These are phyloP conservation scores for Fennellomyces sp. DNA, from an alignment of 371 early-diverging fungal genomes.

Conservation along the genomic window DNA sequence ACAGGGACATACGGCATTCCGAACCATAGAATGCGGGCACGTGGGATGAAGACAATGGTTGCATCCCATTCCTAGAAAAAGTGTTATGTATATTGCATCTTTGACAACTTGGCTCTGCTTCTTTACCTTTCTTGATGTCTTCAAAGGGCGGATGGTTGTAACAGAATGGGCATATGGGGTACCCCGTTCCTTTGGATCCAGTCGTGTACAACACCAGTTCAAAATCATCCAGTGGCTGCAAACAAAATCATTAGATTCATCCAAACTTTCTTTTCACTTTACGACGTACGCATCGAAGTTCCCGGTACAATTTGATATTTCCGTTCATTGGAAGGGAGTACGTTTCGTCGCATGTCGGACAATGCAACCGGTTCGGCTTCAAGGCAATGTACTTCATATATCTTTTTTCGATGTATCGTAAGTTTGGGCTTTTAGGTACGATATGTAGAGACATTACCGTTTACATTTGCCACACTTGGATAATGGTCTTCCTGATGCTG, in stretches of 20 bases:
- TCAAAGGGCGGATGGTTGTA: constrained; percentile 61
- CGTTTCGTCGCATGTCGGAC: constrained; percentile 56
- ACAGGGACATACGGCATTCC: constrained; percentile 49
- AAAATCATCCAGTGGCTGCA: constrained; percentile 54
- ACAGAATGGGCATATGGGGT: constrained; percentile 57
- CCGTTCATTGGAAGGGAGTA: constrained; percentile 57
- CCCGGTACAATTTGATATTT: constrained; percentile 54
- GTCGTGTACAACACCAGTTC: constrained; percentile 56
- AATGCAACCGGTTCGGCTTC: constrained; percentile 54
- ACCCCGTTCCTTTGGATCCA: constrained; percentile 56
- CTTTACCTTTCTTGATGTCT: constrained; percentile 38
- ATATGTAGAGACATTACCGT: too few species aligned
- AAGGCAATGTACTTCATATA: constrained; percentile 55
- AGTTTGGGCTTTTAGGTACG: background rate
- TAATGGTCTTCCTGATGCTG: constrained; percentile 48
- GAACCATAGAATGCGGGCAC: constrained; percentile 51
- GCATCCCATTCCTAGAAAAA: constrained; percentile 43
- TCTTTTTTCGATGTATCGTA: too few species aligned
- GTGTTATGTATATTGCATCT: background rate
- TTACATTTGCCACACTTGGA: constrained; percentile 63
- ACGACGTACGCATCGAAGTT: constrained; percentile 47
- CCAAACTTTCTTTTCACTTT: background rate
- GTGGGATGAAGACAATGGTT: constrained; percentile 57
- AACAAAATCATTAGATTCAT: background rate
- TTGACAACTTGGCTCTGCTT: too few species aligned